phyloP scores from a whole-genome alignment of 177 flowering plant genomes.

The Vitis hybrid region DNA sequence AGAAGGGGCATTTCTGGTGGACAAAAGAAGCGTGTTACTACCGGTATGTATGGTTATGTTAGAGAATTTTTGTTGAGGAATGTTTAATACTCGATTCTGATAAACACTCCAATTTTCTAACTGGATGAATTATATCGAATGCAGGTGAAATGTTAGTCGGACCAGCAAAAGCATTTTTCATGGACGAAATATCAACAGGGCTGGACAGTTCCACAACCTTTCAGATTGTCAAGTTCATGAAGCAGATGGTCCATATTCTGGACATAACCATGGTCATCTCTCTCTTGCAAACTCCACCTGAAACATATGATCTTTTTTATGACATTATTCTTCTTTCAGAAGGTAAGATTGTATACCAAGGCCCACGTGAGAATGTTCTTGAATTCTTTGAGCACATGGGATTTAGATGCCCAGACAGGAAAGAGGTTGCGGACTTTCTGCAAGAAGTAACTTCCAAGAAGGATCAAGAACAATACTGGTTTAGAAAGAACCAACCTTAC shows the following conservation, averaged over 20 bases:
- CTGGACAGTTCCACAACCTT: slow-evolving; percentile 69
- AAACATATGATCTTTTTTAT: slow-evolving; percentile 61
- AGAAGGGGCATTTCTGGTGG: no score
- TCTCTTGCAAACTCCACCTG: slow-evolving; percentile 73
- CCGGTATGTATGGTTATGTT: slow-evolving; percentile 1
- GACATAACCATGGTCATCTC: slow-evolving; percentile 64
- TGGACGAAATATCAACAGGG: slow-evolving; percentile 81
- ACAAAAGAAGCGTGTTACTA: no score
- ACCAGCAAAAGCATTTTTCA: slow-evolving; percentile 67
- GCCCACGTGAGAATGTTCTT: slow-evolving; percentile 54
- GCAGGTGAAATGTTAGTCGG: slow-evolving; percentile 79
- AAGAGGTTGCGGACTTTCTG: slow-evolving; percentile 67
- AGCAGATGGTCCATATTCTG: slow-evolving; percentile 62
- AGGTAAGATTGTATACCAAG: slow-evolving; percentile 62
- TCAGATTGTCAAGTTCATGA: slow-evolving; percentile 60
- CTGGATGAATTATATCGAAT: not conserved
- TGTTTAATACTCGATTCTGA: not conserved
- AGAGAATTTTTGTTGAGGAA: slow-evolving; percentile 22
- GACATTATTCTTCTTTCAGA: slow-evolving; percentile 64
- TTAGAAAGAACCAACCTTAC: slow-evolving; percentile 38
- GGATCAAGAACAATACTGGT: slow-evolving; percentile 73
- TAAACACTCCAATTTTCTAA: not conserved
- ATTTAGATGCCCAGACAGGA: slow-evolving; percentile 67
- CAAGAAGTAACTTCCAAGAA: slow-evolving; percentile 71
- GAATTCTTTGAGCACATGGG: slow-evolving; percentile 63